Evolutionary conservation across 2,329 filamentous ascomycete species (phyloP).

Genomic region (Herpotrichia juniperi): DNA sequence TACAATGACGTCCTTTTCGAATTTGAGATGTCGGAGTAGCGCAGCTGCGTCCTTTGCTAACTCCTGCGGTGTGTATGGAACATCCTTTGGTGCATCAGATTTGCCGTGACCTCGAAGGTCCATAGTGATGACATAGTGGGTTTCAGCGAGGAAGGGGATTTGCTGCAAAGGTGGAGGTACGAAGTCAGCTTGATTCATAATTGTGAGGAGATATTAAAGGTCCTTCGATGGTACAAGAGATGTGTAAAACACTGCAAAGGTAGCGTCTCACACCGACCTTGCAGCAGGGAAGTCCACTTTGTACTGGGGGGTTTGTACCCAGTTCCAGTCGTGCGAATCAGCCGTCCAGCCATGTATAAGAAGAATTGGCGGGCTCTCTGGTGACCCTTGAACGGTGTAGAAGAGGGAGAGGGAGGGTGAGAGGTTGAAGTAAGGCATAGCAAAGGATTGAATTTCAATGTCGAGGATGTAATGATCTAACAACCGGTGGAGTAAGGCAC

Average conservation of each 20-base stretch:
- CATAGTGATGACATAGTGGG: conserved; percentile 18
- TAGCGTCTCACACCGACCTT: no score
- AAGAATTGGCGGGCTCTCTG: conserved; percentile 16
- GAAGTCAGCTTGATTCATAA: no score
- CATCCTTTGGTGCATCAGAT: conserved; percentile 13
- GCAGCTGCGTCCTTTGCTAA: conserved; percentile 13
- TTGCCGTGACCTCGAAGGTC: conserved; percentile 25
- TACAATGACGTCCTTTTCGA: conserved; percentile 9
- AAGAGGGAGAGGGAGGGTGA: conserved; percentile 18
- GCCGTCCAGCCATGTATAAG: conserved; percentile 25
- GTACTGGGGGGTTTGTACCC: no score
- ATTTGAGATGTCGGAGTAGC: conserved; percentile 14
- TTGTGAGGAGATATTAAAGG: no score
- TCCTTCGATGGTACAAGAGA: no score
- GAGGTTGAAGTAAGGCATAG: conserved; percentile 20
- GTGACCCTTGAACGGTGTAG: conserved; percentile 20
- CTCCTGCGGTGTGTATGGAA: conserved; percentile 11
- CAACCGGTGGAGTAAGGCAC: background rate
- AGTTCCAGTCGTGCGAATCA: conserved; percentile 20
- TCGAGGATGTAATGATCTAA: background rate
- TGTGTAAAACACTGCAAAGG: no score
- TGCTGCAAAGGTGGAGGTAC: no score
- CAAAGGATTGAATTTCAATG: conserved; percentile 6
- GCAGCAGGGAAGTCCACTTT: no score
- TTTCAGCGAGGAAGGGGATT: conserved; percentile 19